phyloP scores from a whole-genome alignment of 2,329 filamentous ascomycete species.

The Diaporthe sp. region DNA sequence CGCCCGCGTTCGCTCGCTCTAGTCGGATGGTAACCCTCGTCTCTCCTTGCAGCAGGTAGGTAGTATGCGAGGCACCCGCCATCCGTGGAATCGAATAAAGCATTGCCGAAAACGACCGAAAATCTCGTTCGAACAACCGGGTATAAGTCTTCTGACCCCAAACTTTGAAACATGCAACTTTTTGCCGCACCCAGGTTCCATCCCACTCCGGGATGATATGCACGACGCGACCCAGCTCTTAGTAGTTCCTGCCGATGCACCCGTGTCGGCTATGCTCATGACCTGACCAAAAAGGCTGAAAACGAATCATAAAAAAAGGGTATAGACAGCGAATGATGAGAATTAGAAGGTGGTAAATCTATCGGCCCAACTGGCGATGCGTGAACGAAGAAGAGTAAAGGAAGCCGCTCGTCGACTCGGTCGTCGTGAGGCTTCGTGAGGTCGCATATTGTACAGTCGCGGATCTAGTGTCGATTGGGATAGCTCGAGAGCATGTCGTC shows the following conservation, averaged over 20 bases:
- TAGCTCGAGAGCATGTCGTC: constrained; percentile 8
- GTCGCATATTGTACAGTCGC: constrained; percentile 31
- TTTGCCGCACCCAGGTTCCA: constrained; percentile 34
- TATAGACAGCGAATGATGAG: constrained; percentile 45
- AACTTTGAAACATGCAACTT: constrained; percentile 36
- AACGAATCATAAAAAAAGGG: constrained; percentile 18
- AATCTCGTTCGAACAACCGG: constrained; percentile 38
- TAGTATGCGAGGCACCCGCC: background rate
- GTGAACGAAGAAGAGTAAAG: constrained; percentile 14
- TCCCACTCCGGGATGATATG: constrained; percentile 37
- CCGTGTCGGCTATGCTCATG: constrained; percentile 37
- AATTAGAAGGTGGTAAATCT: constrained; percentile 46
- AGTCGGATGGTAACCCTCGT: constrained; percentile 1
- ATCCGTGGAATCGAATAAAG: constrained; percentile 20
- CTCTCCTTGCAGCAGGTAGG: background rate
- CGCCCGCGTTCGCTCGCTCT: background rate
- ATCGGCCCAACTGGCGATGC: constrained; percentile 40
- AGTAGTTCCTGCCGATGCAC: constrained; percentile 24
- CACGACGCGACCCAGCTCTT: constrained; percentile 35
- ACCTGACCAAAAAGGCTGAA: constrained; percentile 11
- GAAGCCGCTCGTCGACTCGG: constrained; percentile 25
- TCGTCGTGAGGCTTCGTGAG: constrained; percentile 18
- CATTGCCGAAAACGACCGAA: constrained; percentile 36
- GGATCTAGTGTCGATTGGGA: constrained; percentile 27
- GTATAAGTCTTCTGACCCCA: constrained; percentile 39